Evolutionary conservation across 148 eudicot genomes (phyloP).

Genomic region (Rhododendron griersonianum): DNA sequence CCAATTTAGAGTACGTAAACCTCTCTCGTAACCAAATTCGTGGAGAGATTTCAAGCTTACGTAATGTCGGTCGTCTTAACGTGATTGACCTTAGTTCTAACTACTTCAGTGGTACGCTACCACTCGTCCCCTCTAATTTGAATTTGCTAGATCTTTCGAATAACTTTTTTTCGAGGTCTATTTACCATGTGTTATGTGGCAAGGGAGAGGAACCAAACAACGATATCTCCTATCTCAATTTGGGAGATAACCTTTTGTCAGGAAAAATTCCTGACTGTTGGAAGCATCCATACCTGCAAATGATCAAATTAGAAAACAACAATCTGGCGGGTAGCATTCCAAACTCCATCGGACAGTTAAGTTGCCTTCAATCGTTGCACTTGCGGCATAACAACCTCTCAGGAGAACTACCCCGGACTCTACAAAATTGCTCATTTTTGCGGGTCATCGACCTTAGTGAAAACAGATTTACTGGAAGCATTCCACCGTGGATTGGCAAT

Average conservation of each 20-base stretch:
- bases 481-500: constrained; percentile 1
- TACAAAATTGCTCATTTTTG: neutral
- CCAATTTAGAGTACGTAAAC: neutral
- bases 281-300: neutral
- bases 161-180: constrained; percentile 6
- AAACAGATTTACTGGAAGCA: constrained; percentile 12
- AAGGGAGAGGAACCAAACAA: neutral
- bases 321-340: neutral
- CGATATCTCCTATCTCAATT: neutral
- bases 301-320: neutral
- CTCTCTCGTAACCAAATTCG: neutral
- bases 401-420: constrained; percentile 10
- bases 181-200: constrained; percentile 1
- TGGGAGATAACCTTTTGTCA: neutral
- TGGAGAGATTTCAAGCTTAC: constrained; percentile 5
- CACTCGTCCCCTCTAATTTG: neutral
- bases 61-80: no score
- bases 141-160: neutral
- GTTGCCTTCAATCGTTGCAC: neutral
- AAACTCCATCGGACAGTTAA: neutral
- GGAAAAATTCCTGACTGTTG: neutral
- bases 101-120: neutral
- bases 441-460: neutral
- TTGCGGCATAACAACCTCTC: neutral
- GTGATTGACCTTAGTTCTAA: neutral